Evolutionary conservation across 805 yeast genomes (phyloP).

Genomic region (Hanseniaspora taiwanica): DNA sequence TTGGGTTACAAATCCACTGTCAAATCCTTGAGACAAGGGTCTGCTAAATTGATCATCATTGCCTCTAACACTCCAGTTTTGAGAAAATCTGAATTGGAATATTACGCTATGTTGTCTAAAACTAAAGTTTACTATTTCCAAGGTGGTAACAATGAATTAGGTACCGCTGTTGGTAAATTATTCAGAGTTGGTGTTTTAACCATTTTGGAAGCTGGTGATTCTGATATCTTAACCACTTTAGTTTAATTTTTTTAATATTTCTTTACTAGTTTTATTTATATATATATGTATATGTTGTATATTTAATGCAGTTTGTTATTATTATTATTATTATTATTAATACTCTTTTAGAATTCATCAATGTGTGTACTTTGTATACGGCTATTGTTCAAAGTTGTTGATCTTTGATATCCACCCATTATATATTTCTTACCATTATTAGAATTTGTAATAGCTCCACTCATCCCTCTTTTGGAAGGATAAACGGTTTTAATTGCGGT

Average conservation of each 20-base stretch:
- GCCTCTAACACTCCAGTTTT: slow-evolving; percentile 99
- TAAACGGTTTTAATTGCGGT: too few species aligned
- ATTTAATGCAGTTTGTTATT: too few species aligned
- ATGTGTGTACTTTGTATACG: slow-evolving; percentile 24
- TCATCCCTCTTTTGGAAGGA: too few species aligned
- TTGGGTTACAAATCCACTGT: slow-evolving; percentile 98
- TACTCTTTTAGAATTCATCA: slow-evolving; percentile 17
- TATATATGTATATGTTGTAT: background rate
- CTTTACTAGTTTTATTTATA: background rate
- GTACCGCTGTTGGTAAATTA: slow-evolving; percentile 99
- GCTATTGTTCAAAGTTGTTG: slow-evolving; percentile 14
- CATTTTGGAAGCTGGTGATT: slow-evolving; percentile 98
- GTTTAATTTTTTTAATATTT: slow-evolving; percentile 14
- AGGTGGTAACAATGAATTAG: slow-evolving; percentile 99
- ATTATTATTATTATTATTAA: slow-evolving; percentile 7
- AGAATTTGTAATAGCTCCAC: too few species aligned
- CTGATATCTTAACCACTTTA: slow-evolving; percentile 80
- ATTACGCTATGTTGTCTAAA: slow-evolving; percentile 99
- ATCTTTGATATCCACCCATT: slow-evolving; percentile 20
- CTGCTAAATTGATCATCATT: slow-evolving; percentile 94
- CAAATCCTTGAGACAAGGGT: slow-evolving; percentile 96
- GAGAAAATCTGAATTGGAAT: slow-evolving; percentile 99
- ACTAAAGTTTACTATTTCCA: slow-evolving; percentile 95
- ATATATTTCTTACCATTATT: slow-evolving; percentile 21
- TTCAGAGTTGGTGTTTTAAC: slow-evolving; percentile 99